These are phyloP conservation scores for Aspergillus japonicus DNA, from an alignment of 2,329 filamentous ascomycete species.

Conservation along the genomic window DNA sequence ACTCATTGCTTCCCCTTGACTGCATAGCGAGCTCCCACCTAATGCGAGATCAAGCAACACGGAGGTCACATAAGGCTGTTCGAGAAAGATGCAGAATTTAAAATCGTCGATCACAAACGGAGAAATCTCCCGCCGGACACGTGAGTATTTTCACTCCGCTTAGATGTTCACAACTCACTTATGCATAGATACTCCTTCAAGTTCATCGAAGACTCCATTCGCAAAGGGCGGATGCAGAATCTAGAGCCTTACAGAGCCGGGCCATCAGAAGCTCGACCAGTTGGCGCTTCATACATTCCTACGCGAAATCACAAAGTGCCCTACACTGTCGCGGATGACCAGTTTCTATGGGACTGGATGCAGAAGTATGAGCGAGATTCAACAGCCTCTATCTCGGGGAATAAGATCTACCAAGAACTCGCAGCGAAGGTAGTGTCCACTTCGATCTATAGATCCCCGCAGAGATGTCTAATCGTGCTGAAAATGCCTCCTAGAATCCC, in stretches of 20 bases:
- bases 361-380: constrained; percentile 33
- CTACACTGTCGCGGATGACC: constrained; percentile 48
- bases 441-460: not conserved
- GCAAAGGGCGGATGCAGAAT: constrained; percentile 49
- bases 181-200: constrained; percentile 53
- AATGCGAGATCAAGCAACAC: constrained; percentile 42
- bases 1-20: not conserved
- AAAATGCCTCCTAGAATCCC: constrained; percentile 33
- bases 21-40: not conserved
- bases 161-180: not conserved
- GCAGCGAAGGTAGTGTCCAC: constrained; percentile 35
- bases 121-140: constrained; percentile 51
- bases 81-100: constrained; percentile 58
- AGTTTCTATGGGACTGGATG: constrained; percentile 46
- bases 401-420: constrained; percentile 47
- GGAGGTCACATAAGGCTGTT: constrained; percentile 54
- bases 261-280: constrained; percentile 44
- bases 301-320: constrained; percentile 31
- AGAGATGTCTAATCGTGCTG: not conserved
- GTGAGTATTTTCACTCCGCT: constrained; percentile 30
- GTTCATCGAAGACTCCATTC: constrained; percentile 57
- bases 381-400: constrained; percentile 38
- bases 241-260: constrained; percentile 50
- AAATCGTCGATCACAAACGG: constrained; percentile 58
- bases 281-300: constrained; percentile 42